Percentiles rank a stretch among this genome's conserved stretches.
Conservation (phyloP, 495 filamentous ascomycete genomes). For the Cladorrhinum samala region DNA sequence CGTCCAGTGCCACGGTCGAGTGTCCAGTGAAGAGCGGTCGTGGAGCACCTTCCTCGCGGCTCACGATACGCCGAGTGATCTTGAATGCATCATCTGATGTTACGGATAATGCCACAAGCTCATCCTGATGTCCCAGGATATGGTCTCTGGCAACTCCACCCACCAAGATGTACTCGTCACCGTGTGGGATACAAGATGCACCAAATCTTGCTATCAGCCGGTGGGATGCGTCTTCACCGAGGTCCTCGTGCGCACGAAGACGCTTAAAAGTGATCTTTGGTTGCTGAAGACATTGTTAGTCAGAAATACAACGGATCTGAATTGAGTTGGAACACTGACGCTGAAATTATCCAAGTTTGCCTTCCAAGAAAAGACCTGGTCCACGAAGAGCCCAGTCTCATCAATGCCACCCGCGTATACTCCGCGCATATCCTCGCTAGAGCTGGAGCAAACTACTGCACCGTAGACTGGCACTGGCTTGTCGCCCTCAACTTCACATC, state of each 20-base stretch:
- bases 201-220: slow-evolving; percentile 24
- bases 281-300: slow-evolving; percentile 11
- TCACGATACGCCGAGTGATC: slow-evolving; percentile 11
- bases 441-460: slow-evolving; percentile 35
- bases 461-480: slow-evolving; percentile 56
- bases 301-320: no score
- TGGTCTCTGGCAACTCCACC: slow-evolving; percentile 45
- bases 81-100: background rate
- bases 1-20: slow-evolving; percentile 32
- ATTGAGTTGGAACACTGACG: no score
- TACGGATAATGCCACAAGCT: slow-evolving; percentile 22
- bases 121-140: slow-evolving; percentile 27
- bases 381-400: slow-evolving; percentile 49
- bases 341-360: slow-evolving; percentile 24
- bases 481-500: slow-evolving; percentile 27
- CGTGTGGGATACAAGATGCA: slow-evolving; percentile 19
- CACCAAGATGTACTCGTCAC: slow-evolving; percentile 28
- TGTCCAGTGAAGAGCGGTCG: slow-evolving; percentile 64
- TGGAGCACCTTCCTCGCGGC: slow-evolving; percentile 2
- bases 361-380: slow-evolving; percentile 50
- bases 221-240: background rate
- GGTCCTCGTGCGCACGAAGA: background rate
- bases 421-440: slow-evolving; percentile 36
- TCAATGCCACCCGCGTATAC: slow-evolving; percentile 63
- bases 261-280: slow-evolving; percentile 16